These are phyloP conservation scores for Gryganskiella cystojenkinii DNA, from an alignment of 192 early-diverging fungal genomes.

Conservation along the genomic window DNA sequence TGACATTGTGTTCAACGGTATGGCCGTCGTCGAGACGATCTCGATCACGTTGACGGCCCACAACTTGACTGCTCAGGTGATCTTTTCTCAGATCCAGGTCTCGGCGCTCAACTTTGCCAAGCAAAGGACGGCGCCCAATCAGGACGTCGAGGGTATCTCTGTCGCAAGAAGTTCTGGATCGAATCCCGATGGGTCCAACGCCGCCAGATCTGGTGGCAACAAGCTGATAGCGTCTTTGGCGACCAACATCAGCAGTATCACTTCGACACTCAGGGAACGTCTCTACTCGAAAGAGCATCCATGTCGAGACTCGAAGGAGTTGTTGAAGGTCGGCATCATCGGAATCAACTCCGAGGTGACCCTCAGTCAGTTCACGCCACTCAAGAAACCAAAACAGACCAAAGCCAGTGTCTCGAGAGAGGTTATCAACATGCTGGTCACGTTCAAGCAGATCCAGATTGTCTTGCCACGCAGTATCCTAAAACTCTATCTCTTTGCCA, in stretches of 20 bases:
- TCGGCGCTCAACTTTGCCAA: conserved; percentile 60
- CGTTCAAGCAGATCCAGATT: conserved; percentile 56
- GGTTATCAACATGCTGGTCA: conserved; percentile 61
- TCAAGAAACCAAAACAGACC: conserved; percentile 42
- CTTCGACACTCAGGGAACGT: conserved; percentile 39
- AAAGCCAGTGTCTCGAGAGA: conserved; percentile 46
- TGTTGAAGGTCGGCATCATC: conserved; percentile 57
- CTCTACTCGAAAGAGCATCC: conserved; percentile 47
- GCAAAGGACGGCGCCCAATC: conserved; percentile 21
- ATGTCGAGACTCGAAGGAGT: conserved; percentile 24
- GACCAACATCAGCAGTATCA: conserved; percentile 55
- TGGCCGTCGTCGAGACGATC: conserved; percentile 56
- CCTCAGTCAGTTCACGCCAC: conserved; percentile 48
- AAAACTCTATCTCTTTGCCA: conserved; percentile 79
- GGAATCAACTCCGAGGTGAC: conserved; percentile 56
- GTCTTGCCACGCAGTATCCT: conserved; percentile 72
- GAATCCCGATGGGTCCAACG: conserved; percentile 38
- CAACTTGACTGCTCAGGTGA: conserved; percentile 50
- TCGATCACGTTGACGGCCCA: conserved; percentile 57
- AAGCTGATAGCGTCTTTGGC: conserved; percentile 53
- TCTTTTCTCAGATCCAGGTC: conserved; percentile 54
- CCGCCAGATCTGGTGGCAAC: conserved; percentile 28
- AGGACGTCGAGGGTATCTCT: conserved; percentile 50
- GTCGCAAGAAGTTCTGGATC: conserved; percentile 43
- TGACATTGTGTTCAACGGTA: conserved; percentile 59